Percentiles rank a stretch among this genome's conserved stretches.
These are phyloP conservation scores for Prunus armeniaca DNA, from an alignment of 306 rosid genomes.

Conservation along the genomic window DNA sequence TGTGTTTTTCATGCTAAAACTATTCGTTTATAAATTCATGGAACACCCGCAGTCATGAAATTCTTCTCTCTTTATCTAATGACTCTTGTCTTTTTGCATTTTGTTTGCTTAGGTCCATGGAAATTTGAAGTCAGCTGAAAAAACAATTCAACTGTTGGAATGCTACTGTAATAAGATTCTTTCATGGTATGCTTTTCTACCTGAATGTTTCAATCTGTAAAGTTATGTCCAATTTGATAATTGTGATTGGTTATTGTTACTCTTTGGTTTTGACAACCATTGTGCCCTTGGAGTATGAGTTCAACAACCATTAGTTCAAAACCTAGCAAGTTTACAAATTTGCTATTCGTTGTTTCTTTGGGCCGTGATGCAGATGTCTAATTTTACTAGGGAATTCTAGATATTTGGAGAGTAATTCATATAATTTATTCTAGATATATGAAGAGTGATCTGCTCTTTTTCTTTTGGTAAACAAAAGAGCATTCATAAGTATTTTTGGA, in stretches of 20 bases:
- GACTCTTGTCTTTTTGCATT: slow-evolving; percentile 21
- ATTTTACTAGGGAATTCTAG: background rate
- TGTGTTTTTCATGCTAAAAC: slow-evolving; percentile 16
- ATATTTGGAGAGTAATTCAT: background rate
- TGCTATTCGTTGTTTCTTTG: background rate
- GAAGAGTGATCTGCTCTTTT: background rate
- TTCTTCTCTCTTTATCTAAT: slow-evolving; percentile 15
- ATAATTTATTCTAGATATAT: background rate
- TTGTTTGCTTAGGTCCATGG: slow-evolving; percentile 51
- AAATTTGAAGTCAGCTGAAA: slow-evolving; percentile 46
- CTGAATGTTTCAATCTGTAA: background rate
- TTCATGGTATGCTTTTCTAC: slow-evolving; percentile 58
- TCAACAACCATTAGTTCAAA: background rate
- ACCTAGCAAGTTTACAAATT: background rate
- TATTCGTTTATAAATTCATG: slow-evolving; percentile 20
- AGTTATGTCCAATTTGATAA: background rate
- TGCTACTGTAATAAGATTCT: slow-evolving; percentile 75
- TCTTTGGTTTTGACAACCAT: background rate
- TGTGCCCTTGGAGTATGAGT: background rate
- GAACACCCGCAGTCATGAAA: slow-evolving; percentile 7
- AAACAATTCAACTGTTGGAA: slow-evolving; percentile 59
- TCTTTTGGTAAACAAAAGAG: background rate
- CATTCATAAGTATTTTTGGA: background rate
- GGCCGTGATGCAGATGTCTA: background rate
- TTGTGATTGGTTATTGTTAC: background rate